Base-by-base conservation (phyloP, 108 stramenopile species). In the Cylindrotheca closterium region DNA sequence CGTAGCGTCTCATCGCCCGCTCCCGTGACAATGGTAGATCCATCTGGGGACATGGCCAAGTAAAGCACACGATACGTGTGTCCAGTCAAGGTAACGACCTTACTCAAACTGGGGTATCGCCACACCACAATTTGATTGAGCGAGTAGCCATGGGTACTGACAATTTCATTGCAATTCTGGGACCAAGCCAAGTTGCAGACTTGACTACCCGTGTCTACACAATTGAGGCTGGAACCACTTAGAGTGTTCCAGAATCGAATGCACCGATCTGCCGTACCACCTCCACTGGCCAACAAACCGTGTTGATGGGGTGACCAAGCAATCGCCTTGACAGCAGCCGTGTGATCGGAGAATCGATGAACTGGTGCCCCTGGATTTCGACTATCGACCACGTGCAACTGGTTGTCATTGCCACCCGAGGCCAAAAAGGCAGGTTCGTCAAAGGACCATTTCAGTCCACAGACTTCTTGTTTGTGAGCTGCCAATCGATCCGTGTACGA, bases 261-360 rank as follows among this genome's bases (percentile, higher is more conserved):
- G 84, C 94, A 93, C 18, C 97, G 81, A 77, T 99, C 98, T 4
- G 98, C 97, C 8, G 99, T 98, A 0, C 99, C 99, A 15, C 98
- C 99, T 1, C 99, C 99, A 54, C 94, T 93, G 18, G 97, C 98
- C 57, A 99, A 71, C 22, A 98, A 79, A 24, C 98, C 98, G 59
- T 92, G 88, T 72, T 98, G 97, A 73, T 98, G 98, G 24, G 99
- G 99, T 51, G 83, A 87, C 98, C 98, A 99, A 7, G 98, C 93
- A 73, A 99, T 96, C 19, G 99, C 99, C 83, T 99, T 99, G 67
- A 99, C 98, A 5, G 99, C 99, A 2, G 98, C 99, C 1, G 90
- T 92, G 83, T 99, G 99, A 24, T 94, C 98, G 18, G 79, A 74
- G 56, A 94, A 96, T 12, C 75, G 67, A 51, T 88, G 85, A 17